Evolutionary conservation across 495 filamentous ascomycete genomes (phyloP).

Genomic region (Acidiella bohemica): DNA sequence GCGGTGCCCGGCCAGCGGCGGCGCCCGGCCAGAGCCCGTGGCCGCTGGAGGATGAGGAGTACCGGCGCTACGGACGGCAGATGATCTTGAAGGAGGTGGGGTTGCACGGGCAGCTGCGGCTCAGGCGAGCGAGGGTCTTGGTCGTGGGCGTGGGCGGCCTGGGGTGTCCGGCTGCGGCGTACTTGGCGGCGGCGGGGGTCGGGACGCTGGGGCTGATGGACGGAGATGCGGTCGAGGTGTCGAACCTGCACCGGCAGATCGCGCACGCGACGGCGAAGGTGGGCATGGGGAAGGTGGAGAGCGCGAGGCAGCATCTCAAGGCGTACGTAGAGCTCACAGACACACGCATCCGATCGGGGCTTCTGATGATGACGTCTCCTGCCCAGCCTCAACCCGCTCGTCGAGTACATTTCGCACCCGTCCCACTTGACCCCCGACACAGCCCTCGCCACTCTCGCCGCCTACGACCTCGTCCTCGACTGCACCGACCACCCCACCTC

Average conservation of each 20-base stretch:
- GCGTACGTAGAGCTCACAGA: slow-evolving; percentile 35
- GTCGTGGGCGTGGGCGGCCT: slow-evolving; percentile 88
- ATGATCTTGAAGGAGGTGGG: slow-evolving; percentile 83
- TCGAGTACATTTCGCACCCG: slow-evolving; percentile 46
- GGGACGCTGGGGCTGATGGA: slow-evolving; percentile 76
- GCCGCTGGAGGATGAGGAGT: slow-evolving; percentile 55
- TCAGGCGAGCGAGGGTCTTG: slow-evolving; percentile 57
- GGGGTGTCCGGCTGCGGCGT: slow-evolving; percentile 81
- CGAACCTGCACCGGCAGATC: slow-evolving; percentile 90
- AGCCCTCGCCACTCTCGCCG: slow-evolving; percentile 46
- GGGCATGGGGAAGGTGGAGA: slow-evolving; percentile 70
- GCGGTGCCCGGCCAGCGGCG: no score
- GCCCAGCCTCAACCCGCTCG: slow-evolving; percentile 52
- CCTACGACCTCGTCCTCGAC: slow-evolving; percentile 79
- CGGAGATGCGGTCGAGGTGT: slow-evolving; percentile 72
- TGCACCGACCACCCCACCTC: slow-evolving; percentile 87
- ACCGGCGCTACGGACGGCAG: slow-evolving; percentile 78
- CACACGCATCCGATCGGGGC: no score
- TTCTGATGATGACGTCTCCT: slow-evolving; percentile 1
- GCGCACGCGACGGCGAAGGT: slow-evolving; percentile 57
- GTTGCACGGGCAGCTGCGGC: slow-evolving; percentile 63
- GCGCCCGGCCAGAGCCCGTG: slow-evolving; percentile 35
- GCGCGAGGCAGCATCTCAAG: slow-evolving; percentile 52
- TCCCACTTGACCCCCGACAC: slow-evolving; percentile 49
- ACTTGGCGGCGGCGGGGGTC: slow-evolving; percentile 77